Percentiles rank a stretch among this genome's conserved stretches.
Conservation (phyloP, 305 asterid genomes). For the Fraxinus paxiana region DNA sequence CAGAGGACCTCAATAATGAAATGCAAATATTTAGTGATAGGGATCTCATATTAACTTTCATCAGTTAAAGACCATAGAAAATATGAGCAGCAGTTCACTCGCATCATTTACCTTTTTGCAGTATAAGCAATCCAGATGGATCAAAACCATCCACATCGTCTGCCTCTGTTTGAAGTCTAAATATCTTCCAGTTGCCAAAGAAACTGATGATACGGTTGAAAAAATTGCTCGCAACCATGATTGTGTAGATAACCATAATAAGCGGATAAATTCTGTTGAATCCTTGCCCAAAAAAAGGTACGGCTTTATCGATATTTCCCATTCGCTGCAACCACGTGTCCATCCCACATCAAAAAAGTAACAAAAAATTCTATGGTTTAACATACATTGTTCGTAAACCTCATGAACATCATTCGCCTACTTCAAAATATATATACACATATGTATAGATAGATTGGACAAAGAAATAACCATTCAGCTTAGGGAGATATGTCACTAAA, state of each 20-base stretch:
- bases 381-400: not conserved
- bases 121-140: conserved; percentile 89
- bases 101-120: conserved; percentile 69
- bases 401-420: not conserved
- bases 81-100: conserved; percentile 5
- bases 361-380: not conserved
- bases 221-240: conserved; percentile 90
- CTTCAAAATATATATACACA: not conserved
- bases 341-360: conserved; percentile 21
- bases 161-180: conserved; percentile 59
- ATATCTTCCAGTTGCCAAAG: conserved; percentile 90
- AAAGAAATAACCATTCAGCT: not conserved
- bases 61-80: not conserved
- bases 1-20: conserved; percentile 6
- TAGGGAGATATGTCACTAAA: not conserved
- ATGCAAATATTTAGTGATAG: not conserved
- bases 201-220: conserved; percentile 73
- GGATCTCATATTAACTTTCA: conserved; percentile 6
- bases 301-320: conserved; percentile 89
- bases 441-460: not conserved
- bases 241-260: conserved; percentile 86
- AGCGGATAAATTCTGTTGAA: conserved; percentile 92
- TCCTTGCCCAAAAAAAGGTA: conserved; percentile 82
- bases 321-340: conserved; percentile 62
- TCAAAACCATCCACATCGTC: conserved; percentile 92